Base-by-base conservation (phyloP, 2,329 filamentous ascomycete genomes). In the Pseudonectria buxi region DNA sequence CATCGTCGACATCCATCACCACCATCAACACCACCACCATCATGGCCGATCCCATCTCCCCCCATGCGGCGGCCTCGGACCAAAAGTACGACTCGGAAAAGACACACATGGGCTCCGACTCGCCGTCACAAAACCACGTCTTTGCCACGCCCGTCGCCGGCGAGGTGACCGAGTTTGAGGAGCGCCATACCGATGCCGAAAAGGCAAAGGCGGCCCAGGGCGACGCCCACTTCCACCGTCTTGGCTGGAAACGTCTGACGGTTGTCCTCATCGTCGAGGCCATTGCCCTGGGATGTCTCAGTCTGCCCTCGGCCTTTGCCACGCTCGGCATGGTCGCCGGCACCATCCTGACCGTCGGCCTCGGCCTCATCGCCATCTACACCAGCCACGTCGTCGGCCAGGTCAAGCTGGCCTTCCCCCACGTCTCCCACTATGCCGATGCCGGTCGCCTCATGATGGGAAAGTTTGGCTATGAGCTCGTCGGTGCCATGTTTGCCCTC, bases 351-450 rank as follows among this genome's bases (percentile, higher is more conserved):
- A 63, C 56, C 28, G 51, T 71, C 16, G 60, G 58, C 10, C 47
- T 71, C 7, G 67, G 67, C 12, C 49, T 70, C 14, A 41, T 70
- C 26, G 67, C 67, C 40, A 71, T 70, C 40, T 71, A 68, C 55
- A 70, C 64, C 26, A 65, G 60, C 38, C 60, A 69, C 36, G 56
- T 70, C 41, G 63, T 71, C 33, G 67, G 67, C 26, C 58, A 68
- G 51, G 63, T 69, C 45, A 71, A 71, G 56, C 51, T 71, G 49
- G 65, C 60, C 39, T 64, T 56, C 46, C 78, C 80, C 3, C 61
- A 76, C 11, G 69, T 84, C 32, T 69, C 73, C 28, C 78, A 76
- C 49, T 83, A 85, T 54, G 77, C 79, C 14, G 82, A 86, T 49
- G 81, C 78, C 11, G 81, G 78, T 3, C 64, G 71, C 29, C 64